Conservation (phyloP, 805 yeast species). For the Candida awuae region DNA sequence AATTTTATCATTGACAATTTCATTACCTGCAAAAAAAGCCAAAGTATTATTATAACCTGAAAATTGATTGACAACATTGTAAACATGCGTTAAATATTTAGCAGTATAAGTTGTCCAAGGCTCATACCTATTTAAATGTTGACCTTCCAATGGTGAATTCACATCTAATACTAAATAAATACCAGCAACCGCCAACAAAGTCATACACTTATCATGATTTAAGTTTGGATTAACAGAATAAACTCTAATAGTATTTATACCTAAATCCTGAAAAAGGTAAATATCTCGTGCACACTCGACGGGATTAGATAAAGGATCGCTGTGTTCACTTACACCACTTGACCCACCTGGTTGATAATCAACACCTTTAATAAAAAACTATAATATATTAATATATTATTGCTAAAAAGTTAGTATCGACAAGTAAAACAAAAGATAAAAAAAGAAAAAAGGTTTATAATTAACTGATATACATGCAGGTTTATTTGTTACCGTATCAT, state of each 20-base stretch:
- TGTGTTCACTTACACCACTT: constrained; percentile 48
- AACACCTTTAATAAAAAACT: constrained; percentile 78
- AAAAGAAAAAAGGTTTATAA: not conserved
- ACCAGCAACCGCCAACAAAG: constrained; percentile 82
- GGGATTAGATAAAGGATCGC: constrained; percentile 74
- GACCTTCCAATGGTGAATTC: constrained; percentile 72
- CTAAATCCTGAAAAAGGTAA: constrained; percentile 69
- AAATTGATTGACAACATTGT: constrained; percentile 73
- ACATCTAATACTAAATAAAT: constrained; percentile 89
- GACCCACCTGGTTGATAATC: constrained; percentile 98
- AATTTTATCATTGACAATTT: constrained; percentile 69
- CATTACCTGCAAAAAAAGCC: constrained; percentile 90
- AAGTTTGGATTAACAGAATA: constrained; percentile 79
- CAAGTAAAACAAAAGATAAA: too few species aligned
- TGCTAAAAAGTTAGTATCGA: too few species aligned
- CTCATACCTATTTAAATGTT: constrained; percentile 81
- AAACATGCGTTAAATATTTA: constrained; percentile 65
- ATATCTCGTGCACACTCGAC: constrained; percentile 75
- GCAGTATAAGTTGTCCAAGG: constrained; percentile 84
- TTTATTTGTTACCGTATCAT: constrained; percentile 63
- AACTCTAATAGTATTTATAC: constrained; percentile 80
- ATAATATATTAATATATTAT: not conserved
- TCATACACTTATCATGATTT: constrained; percentile 86
- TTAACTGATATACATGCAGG: constrained; percentile 41
- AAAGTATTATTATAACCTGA: constrained; percentile 80